phyloP scores from a whole-genome alignment of 2,329 filamentous ascomycete genomes.

The Fusarium pseudograminearum region DNA sequence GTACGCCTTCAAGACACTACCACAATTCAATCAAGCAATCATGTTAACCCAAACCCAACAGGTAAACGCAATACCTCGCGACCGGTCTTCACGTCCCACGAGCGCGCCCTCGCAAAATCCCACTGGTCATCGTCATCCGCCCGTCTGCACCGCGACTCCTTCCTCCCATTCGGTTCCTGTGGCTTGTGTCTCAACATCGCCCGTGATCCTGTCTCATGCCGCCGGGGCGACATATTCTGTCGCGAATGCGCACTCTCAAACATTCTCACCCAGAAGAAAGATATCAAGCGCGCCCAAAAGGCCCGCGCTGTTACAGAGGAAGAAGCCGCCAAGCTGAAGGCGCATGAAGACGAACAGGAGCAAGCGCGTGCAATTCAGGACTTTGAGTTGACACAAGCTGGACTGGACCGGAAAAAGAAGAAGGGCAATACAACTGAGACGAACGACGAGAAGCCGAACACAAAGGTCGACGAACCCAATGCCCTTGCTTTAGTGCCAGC shows the following conservation, averaged over 20 bases:
- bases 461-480: slow-evolving; percentile 12
- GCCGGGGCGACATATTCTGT: slow-evolving; percentile 91
- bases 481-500: slow-evolving; percentile 36
- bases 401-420: slow-evolving; percentile 59
- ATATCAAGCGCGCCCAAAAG: slow-evolving; percentile 85
- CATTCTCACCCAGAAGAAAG: slow-evolving; percentile 89
- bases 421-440: slow-evolving; percentile 57
- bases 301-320: slow-evolving; percentile 70
- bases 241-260: slow-evolving; percentile 93
- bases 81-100: slow-evolving; percentile 93
- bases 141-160: slow-evolving; percentile 89
- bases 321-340: slow-evolving; percentile 71
- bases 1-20: slow-evolving; percentile 50
- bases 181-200: slow-evolving; percentile 86
- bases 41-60: slow-evolving; percentile 45
- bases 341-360: slow-evolving; percentile 75
- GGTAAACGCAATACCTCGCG: slow-evolving; percentile 91
- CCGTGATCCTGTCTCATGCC: slow-evolving; percentile 84
- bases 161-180: slow-evolving; percentile 91
- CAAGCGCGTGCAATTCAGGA: slow-evolving; percentile 77
- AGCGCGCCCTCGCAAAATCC: slow-evolving; percentile 83
- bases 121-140: slow-evolving; percentile 86
- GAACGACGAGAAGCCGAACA: neutral
- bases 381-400: slow-evolving; percentile 88
- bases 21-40: neutral